These are phyloP conservation scores for Pseudocercospora pini-densiflorae DNA, from an alignment of 2,329 filamentous ascomycete genomes.

Conservation along the genomic window DNA sequence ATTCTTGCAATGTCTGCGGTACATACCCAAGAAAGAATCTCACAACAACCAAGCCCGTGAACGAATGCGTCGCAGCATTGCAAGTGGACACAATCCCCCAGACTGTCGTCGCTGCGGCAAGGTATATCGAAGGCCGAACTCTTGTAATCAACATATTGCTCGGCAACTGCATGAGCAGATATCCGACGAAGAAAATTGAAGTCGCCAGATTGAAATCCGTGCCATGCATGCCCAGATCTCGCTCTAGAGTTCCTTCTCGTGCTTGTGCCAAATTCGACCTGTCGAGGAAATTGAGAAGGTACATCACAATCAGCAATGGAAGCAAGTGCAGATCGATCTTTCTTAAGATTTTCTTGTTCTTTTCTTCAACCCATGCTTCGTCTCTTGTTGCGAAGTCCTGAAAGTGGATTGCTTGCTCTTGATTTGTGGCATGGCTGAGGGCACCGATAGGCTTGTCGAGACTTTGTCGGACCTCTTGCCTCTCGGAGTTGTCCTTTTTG, in stretches of 20 bases:
- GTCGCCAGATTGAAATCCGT: conserved; percentile 63
- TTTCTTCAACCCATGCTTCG: conserved; percentile 16
- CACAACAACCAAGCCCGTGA: conserved; percentile 49
- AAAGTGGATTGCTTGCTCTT: conserved; percentile 14
- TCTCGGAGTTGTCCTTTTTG: conserved; percentile 8
- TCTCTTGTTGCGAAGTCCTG: conserved; percentile 12
- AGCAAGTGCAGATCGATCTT: conserved; percentile 72
- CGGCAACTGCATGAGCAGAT: conserved; percentile 65
- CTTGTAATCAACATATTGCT: conserved; percentile 63
- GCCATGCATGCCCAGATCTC: conserved; percentile 59
- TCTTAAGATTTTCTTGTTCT: conserved; percentile 55
- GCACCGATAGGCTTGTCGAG: conserved; percentile 9
- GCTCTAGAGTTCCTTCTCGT: conserved; percentile 58
- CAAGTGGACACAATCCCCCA: conserved; percentile 49
- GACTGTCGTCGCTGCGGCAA: conserved; percentile 53
- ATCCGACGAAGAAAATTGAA: conserved; percentile 62
- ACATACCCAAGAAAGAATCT: conserved; percentile 51
- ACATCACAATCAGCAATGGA: conserved; percentile 72
- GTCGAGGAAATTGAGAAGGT: conserved; percentile 75
- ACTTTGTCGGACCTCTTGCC: conserved; percentile 13
- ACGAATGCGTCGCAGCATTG: conserved; percentile 53
- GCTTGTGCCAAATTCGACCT: conserved; percentile 59
- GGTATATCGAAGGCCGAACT: conserved; percentile 58
- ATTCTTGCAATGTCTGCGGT: neutral
- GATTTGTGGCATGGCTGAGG: neutral